Evolutionary conservation across 1,284 basidiomycete genomes (phyloP).

Genomic region (Neolentinus lepideus): DNA sequence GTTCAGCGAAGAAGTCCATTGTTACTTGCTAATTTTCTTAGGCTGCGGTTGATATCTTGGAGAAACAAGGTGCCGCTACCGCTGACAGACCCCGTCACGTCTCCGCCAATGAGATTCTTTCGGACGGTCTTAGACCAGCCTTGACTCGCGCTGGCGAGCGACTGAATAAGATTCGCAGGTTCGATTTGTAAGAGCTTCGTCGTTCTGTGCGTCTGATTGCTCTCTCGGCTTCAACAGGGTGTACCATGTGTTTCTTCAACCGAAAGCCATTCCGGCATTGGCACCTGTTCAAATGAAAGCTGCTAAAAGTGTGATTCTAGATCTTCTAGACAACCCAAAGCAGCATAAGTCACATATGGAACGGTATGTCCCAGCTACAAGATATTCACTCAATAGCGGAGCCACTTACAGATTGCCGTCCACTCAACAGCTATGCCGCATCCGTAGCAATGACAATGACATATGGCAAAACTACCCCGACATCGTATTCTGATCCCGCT

Average conservation of each 20-base stretch:
- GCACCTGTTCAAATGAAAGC: constrained; percentile 36
- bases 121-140: constrained; percentile 5
- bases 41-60: constrained; percentile 22
- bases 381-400: too few species aligned
- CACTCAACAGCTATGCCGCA: constrained; percentile 45
- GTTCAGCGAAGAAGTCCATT: neutral
- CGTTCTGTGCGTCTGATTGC: too few species aligned
- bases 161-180: constrained; percentile 18
- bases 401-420: neutral
- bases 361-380: constrained; percentile 27
- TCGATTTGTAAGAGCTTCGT: neutral
- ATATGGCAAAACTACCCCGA: constrained; percentile 49
- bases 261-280: constrained; percentile 37
- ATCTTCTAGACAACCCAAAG: constrained; percentile 41
- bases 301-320: constrained; percentile 42
- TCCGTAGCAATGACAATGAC: constrained; percentile 58
- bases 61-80: constrained; percentile 21
- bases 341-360: constrained; percentile 45
- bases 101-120: constrained; percentile 16
- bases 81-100: constrained; percentile 17
- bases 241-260: constrained; percentile 46
- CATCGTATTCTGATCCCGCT: constrained; percentile 48
- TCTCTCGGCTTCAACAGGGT: constrained; percentile 26
- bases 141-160: constrained; percentile 10
- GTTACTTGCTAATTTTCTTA: constrained; percentile 2